A percentile compares a stretch with the other conserved stretches of the same genome.
phyloP scores from a whole-genome alignment of 108 stramenopile genomes.

The Craspedostauros australis region DNA sequence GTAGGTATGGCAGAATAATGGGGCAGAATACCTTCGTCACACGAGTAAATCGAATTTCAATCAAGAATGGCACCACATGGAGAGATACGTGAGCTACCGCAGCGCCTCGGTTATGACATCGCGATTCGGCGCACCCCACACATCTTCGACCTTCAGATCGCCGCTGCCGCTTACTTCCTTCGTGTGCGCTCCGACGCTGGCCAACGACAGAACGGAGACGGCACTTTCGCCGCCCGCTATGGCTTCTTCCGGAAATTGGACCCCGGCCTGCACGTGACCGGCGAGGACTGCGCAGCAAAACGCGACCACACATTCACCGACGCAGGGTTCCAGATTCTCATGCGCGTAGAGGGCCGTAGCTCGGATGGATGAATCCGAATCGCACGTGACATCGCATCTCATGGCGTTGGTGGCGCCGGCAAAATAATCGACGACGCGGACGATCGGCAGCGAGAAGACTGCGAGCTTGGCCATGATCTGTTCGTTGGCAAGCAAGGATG shows the following conservation, averaged over 20 bases:
- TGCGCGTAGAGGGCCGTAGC: slow-evolving; percentile 48
- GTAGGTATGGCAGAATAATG: too few species aligned
- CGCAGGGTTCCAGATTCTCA: slow-evolving; percentile 77
- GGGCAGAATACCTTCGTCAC: too few species aligned
- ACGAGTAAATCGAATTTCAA: too few species aligned
- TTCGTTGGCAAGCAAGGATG: slow-evolving; percentile 51
- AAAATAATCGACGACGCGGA: slow-evolving; percentile 75
- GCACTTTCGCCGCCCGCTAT: slow-evolving; percentile 13
- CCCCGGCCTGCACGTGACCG: slow-evolving; percentile 39
- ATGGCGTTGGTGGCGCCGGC: slow-evolving; percentile 85
- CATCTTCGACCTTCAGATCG: slow-evolving; percentile 7
- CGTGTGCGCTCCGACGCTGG: slow-evolving; percentile 41
- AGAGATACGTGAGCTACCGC: too few species aligned
- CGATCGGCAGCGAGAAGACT: slow-evolving; percentile 74
- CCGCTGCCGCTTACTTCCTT: slow-evolving; percentile 17
- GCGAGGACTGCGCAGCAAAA: slow-evolving; percentile 61
- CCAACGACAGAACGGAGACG: slow-evolving; percentile 31
- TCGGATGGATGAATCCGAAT: slow-evolving; percentile 1
- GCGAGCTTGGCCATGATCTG: slow-evolving; percentile 63
- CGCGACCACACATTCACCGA: slow-evolving; percentile 71
- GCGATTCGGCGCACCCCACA: too few species aligned
- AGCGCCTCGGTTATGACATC: too few species aligned
- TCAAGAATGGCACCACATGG: too few species aligned
- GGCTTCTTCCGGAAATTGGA: slow-evolving; percentile 72
- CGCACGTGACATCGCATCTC: slow-evolving; percentile 42